Conservation (phyloP, 1,284 basidiomycete genomes). For the Rhodotorula sp. region DNA sequence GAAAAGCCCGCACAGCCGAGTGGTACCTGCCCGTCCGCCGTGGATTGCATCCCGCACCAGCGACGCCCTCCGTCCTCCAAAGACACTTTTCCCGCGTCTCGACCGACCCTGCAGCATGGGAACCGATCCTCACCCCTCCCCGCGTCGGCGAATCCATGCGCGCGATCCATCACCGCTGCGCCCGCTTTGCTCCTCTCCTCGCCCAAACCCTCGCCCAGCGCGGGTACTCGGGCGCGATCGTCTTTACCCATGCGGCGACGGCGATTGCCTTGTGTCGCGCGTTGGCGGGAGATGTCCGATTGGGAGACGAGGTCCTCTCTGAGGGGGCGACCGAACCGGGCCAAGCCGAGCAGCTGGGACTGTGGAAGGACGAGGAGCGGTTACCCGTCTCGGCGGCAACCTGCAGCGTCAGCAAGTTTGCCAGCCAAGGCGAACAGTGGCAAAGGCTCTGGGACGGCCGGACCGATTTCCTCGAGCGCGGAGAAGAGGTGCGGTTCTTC, state of each 20-base stretch:
- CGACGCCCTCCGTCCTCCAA: constrained; percentile 12
- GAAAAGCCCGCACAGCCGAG: constrained; percentile 54
- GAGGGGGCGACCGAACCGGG: background rate
- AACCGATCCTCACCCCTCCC: constrained; percentile 64
- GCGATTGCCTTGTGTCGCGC: constrained; percentile 66
- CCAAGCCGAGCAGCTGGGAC: constrained; percentile 1
- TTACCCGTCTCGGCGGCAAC: constrained; percentile 21
- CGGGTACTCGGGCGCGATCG: constrained; percentile 58
- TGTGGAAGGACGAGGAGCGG: constrained; percentile 23
- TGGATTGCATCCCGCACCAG: constrained; percentile 44
- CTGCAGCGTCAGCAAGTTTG: constrained; percentile 31
- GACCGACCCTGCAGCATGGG: constrained; percentile 57
- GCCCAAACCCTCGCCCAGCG: constrained; percentile 54
- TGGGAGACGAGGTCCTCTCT: background rate
- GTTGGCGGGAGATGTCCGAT: constrained; percentile 57
- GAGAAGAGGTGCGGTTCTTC: constrained; percentile 26
- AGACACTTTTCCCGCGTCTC: constrained; percentile 46
- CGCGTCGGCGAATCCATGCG: constrained; percentile 68
- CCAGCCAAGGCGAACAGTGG: constrained; percentile 7
- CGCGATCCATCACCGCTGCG: constrained; percentile 63
- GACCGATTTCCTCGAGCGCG: constrained; percentile 26
- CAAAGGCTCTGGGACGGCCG: constrained; percentile 30
- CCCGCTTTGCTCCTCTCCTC: constrained; percentile 58
- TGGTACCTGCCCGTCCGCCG: constrained; percentile 75
- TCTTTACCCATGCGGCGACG: constrained; percentile 77